Percentiles rank a stretch among this genome's conserved stretches.
These are phyloP conservation scores for Strobilomyces echinocephalus DNA, from an alignment of 768 basidiomycete genomes.

Conservation along the genomic window DNA sequence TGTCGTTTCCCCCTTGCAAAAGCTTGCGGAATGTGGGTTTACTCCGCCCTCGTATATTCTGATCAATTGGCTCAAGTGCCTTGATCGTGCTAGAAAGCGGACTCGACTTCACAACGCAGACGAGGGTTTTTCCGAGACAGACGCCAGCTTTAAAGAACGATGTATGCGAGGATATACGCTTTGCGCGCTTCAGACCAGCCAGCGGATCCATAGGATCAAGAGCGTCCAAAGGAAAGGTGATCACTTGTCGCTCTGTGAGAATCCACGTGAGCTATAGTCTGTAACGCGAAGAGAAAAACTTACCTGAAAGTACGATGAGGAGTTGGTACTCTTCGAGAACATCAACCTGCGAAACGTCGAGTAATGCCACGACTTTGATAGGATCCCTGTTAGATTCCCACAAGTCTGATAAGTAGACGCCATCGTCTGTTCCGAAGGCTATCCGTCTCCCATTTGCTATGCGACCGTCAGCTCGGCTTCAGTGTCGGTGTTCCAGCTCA, in stretches of 20 bases:
- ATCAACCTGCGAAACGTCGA: slow-evolving; percentile 92
- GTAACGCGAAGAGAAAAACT: slow-evolving; percentile 13
- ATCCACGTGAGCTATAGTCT: background rate
- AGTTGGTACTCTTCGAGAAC: slow-evolving; percentile 95
- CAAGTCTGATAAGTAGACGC: slow-evolving; percentile 91
- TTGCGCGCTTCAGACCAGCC: slow-evolving; percentile 88
- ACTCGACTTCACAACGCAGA: slow-evolving; percentile 95
- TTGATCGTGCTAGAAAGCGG: slow-evolving; percentile 97
- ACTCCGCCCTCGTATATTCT: slow-evolving; percentile 67
- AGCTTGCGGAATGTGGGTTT: slow-evolving; percentile 95
- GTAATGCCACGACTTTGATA: slow-evolving; percentile 80
- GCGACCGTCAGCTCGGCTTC: slow-evolving; percentile 3
- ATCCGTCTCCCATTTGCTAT: slow-evolving; percentile 77
- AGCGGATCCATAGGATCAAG: slow-evolving; percentile 87
- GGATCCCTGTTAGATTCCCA: slow-evolving; percentile 74
- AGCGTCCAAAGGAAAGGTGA: slow-evolving; percentile 93
- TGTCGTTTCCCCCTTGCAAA: slow-evolving; percentile 92
- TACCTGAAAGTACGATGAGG: slow-evolving; percentile 97
- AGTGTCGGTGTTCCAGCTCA: slow-evolving; percentile 43
- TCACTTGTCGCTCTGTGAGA: slow-evolving; percentile 80
- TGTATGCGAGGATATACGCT: slow-evolving; percentile 92
- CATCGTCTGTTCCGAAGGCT: slow-evolving; percentile 97
- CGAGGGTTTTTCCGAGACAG: slow-evolving; percentile 85
- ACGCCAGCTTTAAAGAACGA: slow-evolving; percentile 97
- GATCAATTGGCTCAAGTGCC: slow-evolving; percentile 93